phyloP scores from a whole-genome alignment of 2,329 filamentous ascomycete species.

The Xylaria sp. region DNA sequence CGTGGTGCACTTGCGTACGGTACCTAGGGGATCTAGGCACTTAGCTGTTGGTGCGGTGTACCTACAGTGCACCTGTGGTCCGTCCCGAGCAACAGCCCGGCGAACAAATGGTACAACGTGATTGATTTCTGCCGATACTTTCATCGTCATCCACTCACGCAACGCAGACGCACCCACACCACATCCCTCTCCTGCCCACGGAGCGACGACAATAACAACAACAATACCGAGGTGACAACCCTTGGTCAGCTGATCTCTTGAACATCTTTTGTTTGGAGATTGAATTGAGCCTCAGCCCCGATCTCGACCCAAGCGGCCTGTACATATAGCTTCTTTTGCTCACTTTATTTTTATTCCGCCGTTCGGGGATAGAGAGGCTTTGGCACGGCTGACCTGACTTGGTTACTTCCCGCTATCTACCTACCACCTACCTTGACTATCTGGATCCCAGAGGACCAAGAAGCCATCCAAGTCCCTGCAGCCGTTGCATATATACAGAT shows the following conservation, averaged over 20 bases:
- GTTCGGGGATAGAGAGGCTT: not conserved
- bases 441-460: not conserved
- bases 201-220: conserved; percentile 29
- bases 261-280: conserved; percentile 9
- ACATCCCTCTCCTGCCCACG: conserved; percentile 28
- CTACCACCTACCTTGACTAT: not conserved
- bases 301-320: not conserved
- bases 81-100: not conserved
- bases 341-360: not conserved
- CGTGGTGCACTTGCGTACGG: too few species aligned
- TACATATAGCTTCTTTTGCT: not conserved
- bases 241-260: conserved; percentile 13
- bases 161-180: conserved; percentile 3
- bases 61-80: not conserved
- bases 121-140: conserved; percentile 37
- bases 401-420: conserved; percentile 2
- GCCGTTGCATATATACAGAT: conserved; percentile 20
- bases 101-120: conserved; percentile 18
- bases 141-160: conserved; percentile 34
- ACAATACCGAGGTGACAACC: conserved; percentile 9
- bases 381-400: conserved; percentile 20
- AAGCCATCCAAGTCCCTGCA: not conserved
- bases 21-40: not conserved
- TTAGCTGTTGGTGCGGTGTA: not conserved
- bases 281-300: conserved; percentile 20